Conservation (phyloP, 257 asterid species). For the Solanum appendiculatum region DNA sequence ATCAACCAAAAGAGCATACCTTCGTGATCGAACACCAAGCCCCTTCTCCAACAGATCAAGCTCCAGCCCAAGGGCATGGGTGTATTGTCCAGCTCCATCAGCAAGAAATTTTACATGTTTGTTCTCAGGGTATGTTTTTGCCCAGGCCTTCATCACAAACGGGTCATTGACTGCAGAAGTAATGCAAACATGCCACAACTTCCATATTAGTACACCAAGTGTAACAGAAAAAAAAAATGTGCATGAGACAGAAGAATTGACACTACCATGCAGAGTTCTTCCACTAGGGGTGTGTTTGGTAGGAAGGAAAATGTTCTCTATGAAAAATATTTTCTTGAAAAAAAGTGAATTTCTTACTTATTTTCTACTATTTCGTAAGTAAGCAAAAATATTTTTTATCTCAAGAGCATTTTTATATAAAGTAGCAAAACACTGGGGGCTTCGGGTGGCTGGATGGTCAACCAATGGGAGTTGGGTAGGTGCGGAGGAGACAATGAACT, state of each 20-base stretch:
- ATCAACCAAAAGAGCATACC: conserved; percentile 78
- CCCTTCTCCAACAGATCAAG: conserved; percentile 87
- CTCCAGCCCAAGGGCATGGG: conserved; percentile 70
- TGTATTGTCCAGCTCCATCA: conserved; percentile 72
- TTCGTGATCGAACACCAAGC: conserved; percentile 64
- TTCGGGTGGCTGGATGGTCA: too few relatives aligned
- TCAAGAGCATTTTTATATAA: not conserved
- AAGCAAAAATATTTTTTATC: too few relatives aligned
- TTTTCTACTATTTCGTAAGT: too few relatives aligned
- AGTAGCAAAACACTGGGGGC: not conserved
- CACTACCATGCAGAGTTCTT: not conserved
- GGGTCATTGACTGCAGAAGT: conserved; percentile 71
- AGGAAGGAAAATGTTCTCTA: too few relatives aligned
- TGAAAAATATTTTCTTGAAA: too few relatives aligned
- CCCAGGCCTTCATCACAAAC: conserved; percentile 98
- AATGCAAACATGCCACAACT: not conserved
- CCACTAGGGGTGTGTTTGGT: not conserved
- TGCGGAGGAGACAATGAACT: too few relatives aligned
- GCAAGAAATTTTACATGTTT: conserved; percentile 82
- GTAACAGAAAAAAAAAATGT: not conserved
- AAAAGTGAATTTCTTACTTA: too few relatives aligned
- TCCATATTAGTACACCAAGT: not conserved
- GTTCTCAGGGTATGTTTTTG: conserved; percentile 72
- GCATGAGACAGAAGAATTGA: not conserved
- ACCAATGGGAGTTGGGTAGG: too few relatives aligned